These are phyloP conservation scores for Mycena sp. DNA, from an alignment of 1,284 basidiomycete genomes.

Conservation along the genomic window DNA sequence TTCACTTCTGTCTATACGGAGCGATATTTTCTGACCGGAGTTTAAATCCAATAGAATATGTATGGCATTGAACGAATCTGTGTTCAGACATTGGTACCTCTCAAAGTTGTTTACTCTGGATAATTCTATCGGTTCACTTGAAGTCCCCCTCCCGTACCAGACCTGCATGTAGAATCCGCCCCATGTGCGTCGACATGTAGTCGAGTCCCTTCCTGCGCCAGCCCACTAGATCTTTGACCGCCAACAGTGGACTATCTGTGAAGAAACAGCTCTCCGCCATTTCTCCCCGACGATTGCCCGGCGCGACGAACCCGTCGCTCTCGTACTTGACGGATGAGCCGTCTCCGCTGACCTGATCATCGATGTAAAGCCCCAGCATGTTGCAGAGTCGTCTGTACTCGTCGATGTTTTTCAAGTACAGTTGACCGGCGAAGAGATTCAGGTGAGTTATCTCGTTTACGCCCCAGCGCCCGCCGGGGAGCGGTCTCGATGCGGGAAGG, in stretches of 20 bases:
- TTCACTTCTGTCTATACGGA: too few species aligned
- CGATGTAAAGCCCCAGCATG: slow-evolving; percentile 23
- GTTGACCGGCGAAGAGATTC: slow-evolving; percentile 28
- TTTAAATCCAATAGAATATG: neutral
- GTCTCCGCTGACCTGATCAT: slow-evolving; percentile 23
- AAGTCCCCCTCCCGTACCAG: slow-evolving; percentile 17
- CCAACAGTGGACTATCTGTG: slow-evolving; percentile 36
- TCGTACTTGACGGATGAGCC: slow-evolving; percentile 16
- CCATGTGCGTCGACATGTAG: slow-evolving; percentile 40
- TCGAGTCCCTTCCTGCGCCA: slow-evolving; percentile 39
- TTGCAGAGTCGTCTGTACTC: slow-evolving; percentile 25
- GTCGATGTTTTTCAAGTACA: slow-evolving; percentile 17
- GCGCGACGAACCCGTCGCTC: slow-evolving; percentile 29
- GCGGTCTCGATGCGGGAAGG: slow-evolving; percentile 5
- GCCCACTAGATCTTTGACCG: slow-evolving; percentile 35
- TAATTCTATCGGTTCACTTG: neutral
- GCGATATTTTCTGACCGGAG: too few species aligned
- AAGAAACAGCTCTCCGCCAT: slow-evolving; percentile 31
- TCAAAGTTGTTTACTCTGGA: neutral
- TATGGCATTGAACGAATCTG: neutral
- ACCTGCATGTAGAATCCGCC: slow-evolving; percentile 35
- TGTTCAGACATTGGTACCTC: neutral
- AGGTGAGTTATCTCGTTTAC: slow-evolving; percentile 22
- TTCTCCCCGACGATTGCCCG: slow-evolving; percentile 14
- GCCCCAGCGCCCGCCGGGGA: slow-evolving; percentile 3